These are phyloP conservation scores for Allium cepa DNA, from an alignment of 106 monocot genomes.

Conservation along the genomic window DNA sequence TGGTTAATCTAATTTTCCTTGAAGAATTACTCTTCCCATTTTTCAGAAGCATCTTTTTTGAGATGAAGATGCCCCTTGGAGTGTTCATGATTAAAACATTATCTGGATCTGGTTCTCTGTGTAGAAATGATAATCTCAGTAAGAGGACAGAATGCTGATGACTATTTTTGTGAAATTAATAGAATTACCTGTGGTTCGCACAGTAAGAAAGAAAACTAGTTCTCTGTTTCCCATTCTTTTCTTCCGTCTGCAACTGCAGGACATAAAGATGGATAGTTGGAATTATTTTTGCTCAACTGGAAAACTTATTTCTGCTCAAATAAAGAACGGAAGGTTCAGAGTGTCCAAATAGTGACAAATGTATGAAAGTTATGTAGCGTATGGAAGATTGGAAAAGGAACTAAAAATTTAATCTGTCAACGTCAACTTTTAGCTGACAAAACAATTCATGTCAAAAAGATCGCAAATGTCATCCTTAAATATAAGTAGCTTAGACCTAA, in stretches of 20 bases:
- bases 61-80: conserved; percentile 60
- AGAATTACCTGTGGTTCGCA: conserved; percentile 52
- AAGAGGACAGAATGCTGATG: neutral
- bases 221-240: conserved; percentile 77
- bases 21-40: conserved; percentile 39
- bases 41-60: conserved; percentile 58
- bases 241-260: conserved; percentile 69
- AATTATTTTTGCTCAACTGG: too few relatives aligned
- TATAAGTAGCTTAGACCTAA: too few relatives aligned
- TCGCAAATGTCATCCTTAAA: too few relatives aligned
- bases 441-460: too few relatives aligned
- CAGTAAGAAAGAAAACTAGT: conserved; percentile 89
- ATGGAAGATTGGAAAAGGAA: too few relatives aligned
- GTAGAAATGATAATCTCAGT: neutral
- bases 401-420: too few relatives aligned
- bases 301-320: too few relatives aligned
- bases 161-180: neutral
- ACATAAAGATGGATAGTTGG: neutral
- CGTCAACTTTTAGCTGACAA: too few relatives aligned
- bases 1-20: conserved; percentile 51
- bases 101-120: conserved; percentile 83
- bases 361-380: too few relatives aligned
- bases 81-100: conserved; percentile 74
- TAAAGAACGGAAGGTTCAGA: too few relatives aligned
- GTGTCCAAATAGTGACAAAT: too few relatives aligned